Evolutionary conservation across 2,329 filamentous ascomycete genomes (phyloP), one percentile per base, ranked within the genome.

Genomic region (Calonectria fujianensis): DNA sequence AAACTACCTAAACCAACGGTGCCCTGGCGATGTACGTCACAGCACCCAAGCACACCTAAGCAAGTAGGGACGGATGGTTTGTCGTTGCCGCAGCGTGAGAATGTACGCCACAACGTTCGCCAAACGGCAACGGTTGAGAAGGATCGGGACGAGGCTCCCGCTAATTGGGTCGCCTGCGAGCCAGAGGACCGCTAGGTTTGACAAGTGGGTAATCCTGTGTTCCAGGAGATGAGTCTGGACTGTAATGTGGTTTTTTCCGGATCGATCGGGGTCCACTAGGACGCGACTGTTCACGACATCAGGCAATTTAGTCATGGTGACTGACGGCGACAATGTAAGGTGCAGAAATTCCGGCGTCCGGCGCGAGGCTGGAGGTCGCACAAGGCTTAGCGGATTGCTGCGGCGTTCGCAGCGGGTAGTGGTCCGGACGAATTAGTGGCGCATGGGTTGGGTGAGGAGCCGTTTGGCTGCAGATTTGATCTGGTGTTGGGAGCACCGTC

Each of bases 391-490:
- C 64, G 75, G 73, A 37, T 74, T 37, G 72, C 59, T 72, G 71
- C 74, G 52, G 63, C 64, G 70, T 51, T 75, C 66, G 69, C 61
- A 69, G 71, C 37, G 51, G 51, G 67, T 37, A 45, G 69, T 54
- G 72, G 73, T 72, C 64, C 71, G 67, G 72, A 74, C 41, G 69
- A 73, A 74, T 74, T 54, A 66, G 70, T 51, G 69, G 73, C 54
- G 77, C 71, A 72, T 77, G 61, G 67, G 69, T 70, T 68, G 76
- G 52, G 76, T 67, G 70, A 66, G 73, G 75, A 72, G 69, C 48
- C 67, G 70, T 73, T 63, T 70, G 68, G 54, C 54, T 76, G 72
- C 77, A 77, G 64, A 74, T 70, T 68, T 79, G 75, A 79, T 77
- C 70, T 76, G 32, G 54, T 70, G 69, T 68, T 77, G 63, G 75